Evolutionary conservation across 2,329 filamentous ascomycete genomes (phyloP).

Genomic region (Alternaria conjuncta): DNA sequence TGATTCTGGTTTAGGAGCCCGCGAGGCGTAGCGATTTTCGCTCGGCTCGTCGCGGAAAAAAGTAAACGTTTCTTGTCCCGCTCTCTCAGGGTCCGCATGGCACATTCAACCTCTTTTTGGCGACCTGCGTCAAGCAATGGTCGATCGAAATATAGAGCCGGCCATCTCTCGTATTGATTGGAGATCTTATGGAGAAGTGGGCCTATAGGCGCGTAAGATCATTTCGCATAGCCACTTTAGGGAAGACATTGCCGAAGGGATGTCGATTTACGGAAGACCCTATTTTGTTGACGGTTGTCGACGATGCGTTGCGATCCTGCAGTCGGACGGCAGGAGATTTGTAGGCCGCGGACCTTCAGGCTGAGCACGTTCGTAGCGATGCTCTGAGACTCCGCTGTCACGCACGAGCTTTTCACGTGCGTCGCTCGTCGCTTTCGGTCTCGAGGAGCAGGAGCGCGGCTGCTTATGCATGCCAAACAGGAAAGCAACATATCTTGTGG

Average conservation of each 20-base stretch:
- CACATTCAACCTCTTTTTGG: slow-evolving; percentile 4
- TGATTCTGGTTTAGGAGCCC: neutral
- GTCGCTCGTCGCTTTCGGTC: neutral
- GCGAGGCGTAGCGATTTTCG: slow-evolving; percentile 1
- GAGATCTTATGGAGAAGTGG: neutral
- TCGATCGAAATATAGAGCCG: slow-evolving; percentile 14
- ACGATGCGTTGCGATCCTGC: slow-evolving; percentile 12
- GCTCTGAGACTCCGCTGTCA: neutral
- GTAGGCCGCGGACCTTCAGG: neutral
- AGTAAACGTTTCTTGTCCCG: slow-evolving; percentile 8
- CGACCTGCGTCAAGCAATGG: slow-evolving; percentile 9
- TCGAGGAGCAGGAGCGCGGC: neutral
- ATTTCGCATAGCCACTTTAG: neutral
- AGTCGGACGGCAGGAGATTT: slow-evolving; percentile 8
- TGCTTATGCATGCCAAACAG: neutral
- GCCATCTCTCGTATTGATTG: slow-evolving; percentile 1
- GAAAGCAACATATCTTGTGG: neutral
- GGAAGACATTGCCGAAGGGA: neutral
- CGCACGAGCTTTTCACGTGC: neutral
- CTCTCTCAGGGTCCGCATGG: slow-evolving; percentile 13
- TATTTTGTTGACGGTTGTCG: slow-evolving; percentile 1
- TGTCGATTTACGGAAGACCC: slow-evolving; percentile 2
- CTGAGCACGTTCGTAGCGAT: neutral
- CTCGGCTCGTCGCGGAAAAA: slow-evolving; percentile 8
- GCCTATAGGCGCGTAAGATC: slow-evolving; percentile 3